Evolutionary conservation across 495 filamentous ascomycete genomes (phyloP).

Genomic region (Neurospora sp.): DNA sequence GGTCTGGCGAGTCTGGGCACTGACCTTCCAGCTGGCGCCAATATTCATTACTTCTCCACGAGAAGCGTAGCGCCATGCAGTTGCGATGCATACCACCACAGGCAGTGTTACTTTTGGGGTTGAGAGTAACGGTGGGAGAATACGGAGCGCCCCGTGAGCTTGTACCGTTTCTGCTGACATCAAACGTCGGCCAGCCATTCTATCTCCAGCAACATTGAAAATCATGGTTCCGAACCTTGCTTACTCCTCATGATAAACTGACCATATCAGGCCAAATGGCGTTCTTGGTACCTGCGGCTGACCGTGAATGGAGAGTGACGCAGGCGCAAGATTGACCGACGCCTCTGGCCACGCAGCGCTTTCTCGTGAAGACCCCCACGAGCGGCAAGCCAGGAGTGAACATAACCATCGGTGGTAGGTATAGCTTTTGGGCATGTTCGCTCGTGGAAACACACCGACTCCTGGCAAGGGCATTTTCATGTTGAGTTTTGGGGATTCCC

Average conservation of each 20-base stretch:
- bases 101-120: neutral
- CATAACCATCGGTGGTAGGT: neutral
- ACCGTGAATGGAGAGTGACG: neutral
- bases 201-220: neutral
- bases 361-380: neutral
- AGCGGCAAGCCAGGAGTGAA: neutral
- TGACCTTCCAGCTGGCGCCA: neutral
- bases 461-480: neutral
- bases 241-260: neutral
- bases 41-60: neutral
- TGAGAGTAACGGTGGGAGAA: neutral
- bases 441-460: neutral
- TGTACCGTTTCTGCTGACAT: neutral
- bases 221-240: neutral
- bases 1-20: neutral
- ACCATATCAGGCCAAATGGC: neutral
- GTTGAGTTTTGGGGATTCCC: neutral
- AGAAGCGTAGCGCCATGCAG: neutral
- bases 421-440: neutral
- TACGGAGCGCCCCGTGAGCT: neutral
- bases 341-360: neutral
- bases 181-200: neutral
- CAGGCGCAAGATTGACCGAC: neutral
- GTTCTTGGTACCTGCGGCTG: neutral
- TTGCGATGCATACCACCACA: neutral